Conservation (phyloP, 78 protist genomes). For the Dictyostelium capitatum region DNA sequence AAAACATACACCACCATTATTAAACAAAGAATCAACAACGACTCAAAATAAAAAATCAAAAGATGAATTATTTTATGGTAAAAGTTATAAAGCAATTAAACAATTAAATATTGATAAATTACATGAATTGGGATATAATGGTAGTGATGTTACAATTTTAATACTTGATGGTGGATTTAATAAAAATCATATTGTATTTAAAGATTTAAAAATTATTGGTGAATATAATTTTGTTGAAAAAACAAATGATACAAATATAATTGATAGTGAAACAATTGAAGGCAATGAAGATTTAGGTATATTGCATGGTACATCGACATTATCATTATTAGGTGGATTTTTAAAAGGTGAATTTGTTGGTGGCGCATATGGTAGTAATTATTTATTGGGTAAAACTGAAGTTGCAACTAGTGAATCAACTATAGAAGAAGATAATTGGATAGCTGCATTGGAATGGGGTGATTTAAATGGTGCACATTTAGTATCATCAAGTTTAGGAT, state of each 20-base stretch:
- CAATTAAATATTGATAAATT: constrained; percentile 17
- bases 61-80: constrained; percentile 27
- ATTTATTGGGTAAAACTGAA: constrained; percentile 39
- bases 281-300: constrained; percentile 24
- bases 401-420: not conserved
- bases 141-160: constrained; percentile 45
- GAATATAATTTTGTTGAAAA: constrained; percentile 37
- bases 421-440: constrained; percentile 68
- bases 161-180: constrained; percentile 72
- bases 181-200: constrained; percentile 40
- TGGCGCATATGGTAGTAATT: constrained; percentile 41
- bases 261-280: not conserved
- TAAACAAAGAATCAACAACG: not conserved
- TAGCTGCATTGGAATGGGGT: constrained; percentile 80
- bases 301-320: constrained; percentile 39
- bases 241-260: not conserved
- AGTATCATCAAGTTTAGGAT: constrained; percentile 31
- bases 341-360: constrained; percentile 63
- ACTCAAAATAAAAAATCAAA: not conserved
- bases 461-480: constrained; percentile 43
- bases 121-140: constrained; percentile 2
- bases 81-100: not conserved
- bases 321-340: constrained; percentile 54
- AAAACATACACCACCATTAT: not conserved
- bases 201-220: constrained; percentile 9